Evolutionary conservation across 73 alveolate species (phyloP).

Genomic region (Paramecium sexaurelia): DNA sequence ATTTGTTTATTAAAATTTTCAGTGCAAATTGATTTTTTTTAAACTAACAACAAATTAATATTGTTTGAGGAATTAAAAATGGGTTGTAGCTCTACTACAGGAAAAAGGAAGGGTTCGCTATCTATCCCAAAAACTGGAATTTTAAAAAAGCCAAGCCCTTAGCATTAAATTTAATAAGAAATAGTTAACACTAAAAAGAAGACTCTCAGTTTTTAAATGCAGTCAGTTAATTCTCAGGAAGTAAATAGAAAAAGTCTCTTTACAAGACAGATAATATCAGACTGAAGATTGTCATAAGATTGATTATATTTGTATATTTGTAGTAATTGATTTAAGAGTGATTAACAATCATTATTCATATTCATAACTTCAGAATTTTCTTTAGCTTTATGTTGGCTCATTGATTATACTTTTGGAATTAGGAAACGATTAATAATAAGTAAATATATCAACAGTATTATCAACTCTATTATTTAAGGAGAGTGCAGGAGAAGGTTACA

Average conservation of each 20-base stretch:
- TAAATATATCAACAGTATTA: background rate
- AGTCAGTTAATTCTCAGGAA: background rate
- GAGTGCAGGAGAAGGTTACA: background rate
- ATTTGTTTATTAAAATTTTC: background rate
- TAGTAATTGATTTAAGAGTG: background rate
- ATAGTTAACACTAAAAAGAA: background rate
- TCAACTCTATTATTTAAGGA: background rate
- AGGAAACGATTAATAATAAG: no score
- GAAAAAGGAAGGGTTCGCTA: background rate
- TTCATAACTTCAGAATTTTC: background rate
- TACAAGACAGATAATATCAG: background rate
- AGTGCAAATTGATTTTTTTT: background rate
- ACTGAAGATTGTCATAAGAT: background rate
- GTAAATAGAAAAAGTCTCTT: background rate
- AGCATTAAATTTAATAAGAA: background rate
- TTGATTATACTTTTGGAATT: no score
- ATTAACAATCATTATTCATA: background rate
- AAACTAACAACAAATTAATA: background rate
- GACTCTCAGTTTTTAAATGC: background rate
- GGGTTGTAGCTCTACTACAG: background rate
- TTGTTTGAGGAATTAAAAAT: background rate
- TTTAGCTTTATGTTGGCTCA: background rate
- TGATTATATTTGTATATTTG: conserved; percentile 3
- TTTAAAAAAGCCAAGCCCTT: background rate
- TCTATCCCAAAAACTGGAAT: background rate